Percentiles rank a stretch among this genome's conserved stretches.
phyloP scores from a whole-genome alignment of 2,329 filamentous ascomycete species.

The Cladosporium oxysporum region DNA sequence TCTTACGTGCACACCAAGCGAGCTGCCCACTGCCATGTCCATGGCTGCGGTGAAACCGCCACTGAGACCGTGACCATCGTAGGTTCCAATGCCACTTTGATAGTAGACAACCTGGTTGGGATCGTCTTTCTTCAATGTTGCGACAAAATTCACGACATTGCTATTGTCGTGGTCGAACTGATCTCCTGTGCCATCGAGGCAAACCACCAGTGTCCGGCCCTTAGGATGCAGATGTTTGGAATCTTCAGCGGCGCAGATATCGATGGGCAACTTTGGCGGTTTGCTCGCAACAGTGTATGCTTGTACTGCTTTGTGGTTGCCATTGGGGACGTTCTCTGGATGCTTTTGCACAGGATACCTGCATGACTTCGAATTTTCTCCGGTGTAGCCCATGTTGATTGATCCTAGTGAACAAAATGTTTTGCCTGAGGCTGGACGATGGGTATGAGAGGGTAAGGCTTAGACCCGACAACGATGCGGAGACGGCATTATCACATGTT shows the following conservation, averaged over 20 bases:
- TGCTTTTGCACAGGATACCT: constrained; percentile 14
- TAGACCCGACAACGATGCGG: neutral
- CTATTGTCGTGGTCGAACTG: constrained; percentile 45
- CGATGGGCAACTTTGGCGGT: constrained; percentile 6
- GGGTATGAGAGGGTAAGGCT: neutral
- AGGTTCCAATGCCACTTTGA: constrained; percentile 51
- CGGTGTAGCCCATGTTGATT: neutral
- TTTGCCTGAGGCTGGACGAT: neutral
- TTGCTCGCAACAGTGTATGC: constrained; percentile 13
- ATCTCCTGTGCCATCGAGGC: constrained; percentile 48
- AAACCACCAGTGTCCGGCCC: constrained; percentile 24
- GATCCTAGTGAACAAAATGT: neutral
- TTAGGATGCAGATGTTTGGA: neutral
- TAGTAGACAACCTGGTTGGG: constrained; percentile 43
- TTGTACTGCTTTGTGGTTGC: neutral
- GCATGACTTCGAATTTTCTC: neutral
- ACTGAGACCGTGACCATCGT: constrained; percentile 49
- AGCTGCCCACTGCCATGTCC: constrained; percentile 70
- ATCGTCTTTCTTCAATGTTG: constrained; percentile 66
- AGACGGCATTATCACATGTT: neutral
- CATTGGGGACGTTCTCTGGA: neutral
- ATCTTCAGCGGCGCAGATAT: constrained; percentile 7
- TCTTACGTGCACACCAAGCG: constrained; percentile 44
- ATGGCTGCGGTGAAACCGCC: constrained; percentile 69
- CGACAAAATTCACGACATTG: constrained; percentile 68